phyloP scores from a whole-genome alignment of 1,139 yeast genomes.

The Sugiyamaella neomexicana region DNA sequence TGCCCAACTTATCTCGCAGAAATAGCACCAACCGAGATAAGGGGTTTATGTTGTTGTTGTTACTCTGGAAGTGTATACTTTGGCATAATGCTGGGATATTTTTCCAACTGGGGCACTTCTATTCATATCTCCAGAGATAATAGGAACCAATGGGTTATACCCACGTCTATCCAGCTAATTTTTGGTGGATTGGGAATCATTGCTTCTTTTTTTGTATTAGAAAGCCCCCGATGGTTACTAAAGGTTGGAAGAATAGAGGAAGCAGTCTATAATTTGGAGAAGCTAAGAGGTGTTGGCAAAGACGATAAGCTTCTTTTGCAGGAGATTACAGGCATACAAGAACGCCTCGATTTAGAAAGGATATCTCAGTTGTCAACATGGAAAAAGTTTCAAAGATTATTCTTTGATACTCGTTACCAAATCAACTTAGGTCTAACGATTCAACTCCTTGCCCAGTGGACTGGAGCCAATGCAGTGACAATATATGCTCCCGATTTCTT shows the following conservation, averaged over 20 bases:
- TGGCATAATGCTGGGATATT: slow-evolving; percentile 56
- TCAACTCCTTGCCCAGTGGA: slow-evolving; percentile 60
- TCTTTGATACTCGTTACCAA: slow-evolving; percentile 45
- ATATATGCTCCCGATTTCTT: slow-evolving; percentile 55
- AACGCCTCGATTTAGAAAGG: slow-evolving; percentile 3
- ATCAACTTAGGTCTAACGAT: slow-evolving; percentile 31
- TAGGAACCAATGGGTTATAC: slow-evolving; percentile 42
- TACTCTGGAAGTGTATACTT: slow-evolving; percentile 58
- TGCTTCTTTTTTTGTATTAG: slow-evolving; percentile 47
- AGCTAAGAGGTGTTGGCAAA: slow-evolving; percentile 51
- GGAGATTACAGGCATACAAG: slow-evolving; percentile 51
- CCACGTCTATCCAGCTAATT: slow-evolving; percentile 42
- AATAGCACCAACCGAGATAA: slow-evolving; percentile 53
- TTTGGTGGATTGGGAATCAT: slow-evolving; percentile 49
- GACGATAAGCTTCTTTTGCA: slow-evolving; percentile 55
- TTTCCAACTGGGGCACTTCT: slow-evolving; percentile 48
- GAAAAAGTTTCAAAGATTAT: slow-evolving; percentile 2
- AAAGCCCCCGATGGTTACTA: slow-evolving; percentile 52
- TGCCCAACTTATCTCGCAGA: slow-evolving; percentile 59
- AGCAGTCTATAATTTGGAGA: slow-evolving; percentile 46
- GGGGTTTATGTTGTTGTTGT: slow-evolving; percentile 53
- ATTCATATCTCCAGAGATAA: slow-evolving; percentile 38
- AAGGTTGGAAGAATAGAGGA: slow-evolving; percentile 41
- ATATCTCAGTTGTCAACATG: background rate
- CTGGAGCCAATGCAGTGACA: slow-evolving; percentile 64